Conservation (phyloP, 2,329 filamentous ascomycete genomes). For the Ascomycota sp. region DNA sequence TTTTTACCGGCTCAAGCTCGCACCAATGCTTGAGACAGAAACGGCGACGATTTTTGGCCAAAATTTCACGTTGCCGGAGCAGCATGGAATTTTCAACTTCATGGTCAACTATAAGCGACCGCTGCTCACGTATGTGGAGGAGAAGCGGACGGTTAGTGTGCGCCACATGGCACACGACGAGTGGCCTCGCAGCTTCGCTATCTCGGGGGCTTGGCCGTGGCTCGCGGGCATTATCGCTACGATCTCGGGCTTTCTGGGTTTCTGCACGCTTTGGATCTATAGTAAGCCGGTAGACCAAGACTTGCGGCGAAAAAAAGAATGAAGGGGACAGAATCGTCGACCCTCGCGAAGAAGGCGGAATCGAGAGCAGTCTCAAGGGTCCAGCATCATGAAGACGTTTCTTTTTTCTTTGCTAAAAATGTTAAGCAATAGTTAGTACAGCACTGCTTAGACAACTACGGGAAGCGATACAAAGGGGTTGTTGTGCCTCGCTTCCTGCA, state of each 20-base stretch:
- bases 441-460: too few species aligned
- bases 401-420: too few species aligned
- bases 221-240: constrained; percentile 72
- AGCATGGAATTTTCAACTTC: constrained; percentile 99
- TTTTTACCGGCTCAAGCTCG: constrained; percentile 69
- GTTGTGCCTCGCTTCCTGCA: too few species aligned
- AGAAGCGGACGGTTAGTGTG: constrained; percentile 86
- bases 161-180: constrained; percentile 95
- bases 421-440: too few species aligned
- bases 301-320: too few species aligned
- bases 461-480: too few species aligned
- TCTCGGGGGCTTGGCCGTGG: constrained; percentile 86
- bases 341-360: too few species aligned
- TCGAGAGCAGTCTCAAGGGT: too few species aligned
- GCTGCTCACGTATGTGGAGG: constrained; percentile 70
- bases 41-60: constrained; percentile 53
- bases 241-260: constrained; percentile 60
- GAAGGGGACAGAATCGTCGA: too few species aligned
- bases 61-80: constrained; percentile 69
- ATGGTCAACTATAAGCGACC: constrained; percentile 90
- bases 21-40: constrained; percentile 30
- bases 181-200: constrained; percentile 75
- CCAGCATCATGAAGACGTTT: too few species aligned
- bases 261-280: constrained; percentile 75
- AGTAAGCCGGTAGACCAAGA: constrained; percentile 19